phyloP scores from a whole-genome alignment of 2,329 filamentous ascomycete species.

The Pseudocercospora fijiensis region DNA sequence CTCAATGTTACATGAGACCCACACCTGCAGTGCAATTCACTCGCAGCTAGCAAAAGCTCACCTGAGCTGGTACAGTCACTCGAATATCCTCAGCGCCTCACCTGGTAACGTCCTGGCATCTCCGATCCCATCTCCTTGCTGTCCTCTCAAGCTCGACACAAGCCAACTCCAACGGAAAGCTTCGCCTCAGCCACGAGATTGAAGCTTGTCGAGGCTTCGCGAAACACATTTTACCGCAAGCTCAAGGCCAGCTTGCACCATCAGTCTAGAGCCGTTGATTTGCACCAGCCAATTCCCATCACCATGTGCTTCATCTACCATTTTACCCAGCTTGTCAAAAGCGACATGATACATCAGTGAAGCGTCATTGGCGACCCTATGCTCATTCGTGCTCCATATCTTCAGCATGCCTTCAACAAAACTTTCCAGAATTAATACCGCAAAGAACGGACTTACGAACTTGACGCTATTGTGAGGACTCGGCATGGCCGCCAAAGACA shows the following conservation, averaged over 20 bases:
- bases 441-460: background rate
- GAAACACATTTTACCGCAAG: background rate
- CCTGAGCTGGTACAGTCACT: no score
- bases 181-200: background rate
- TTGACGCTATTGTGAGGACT: no score
- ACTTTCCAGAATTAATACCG: background rate
- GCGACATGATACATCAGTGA: background rate
- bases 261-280: background rate
- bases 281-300: background rate
- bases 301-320: background rate
- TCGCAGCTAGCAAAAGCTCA: background rate
- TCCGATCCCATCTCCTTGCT: background rate
- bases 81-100: no score
- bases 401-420: background rate
- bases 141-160: background rate
- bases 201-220: background rate
- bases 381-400: background rate
- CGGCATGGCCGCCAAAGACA: background rate
- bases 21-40: background rate
- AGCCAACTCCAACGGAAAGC: background rate
- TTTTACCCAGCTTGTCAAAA: background rate
- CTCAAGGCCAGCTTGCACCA: background rate
- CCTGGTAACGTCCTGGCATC: no score
- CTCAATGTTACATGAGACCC: background rate
- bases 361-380: background rate